Base-by-base conservation (phyloP, 345 rosid species). In the Toxicodendron radicans region DNA sequence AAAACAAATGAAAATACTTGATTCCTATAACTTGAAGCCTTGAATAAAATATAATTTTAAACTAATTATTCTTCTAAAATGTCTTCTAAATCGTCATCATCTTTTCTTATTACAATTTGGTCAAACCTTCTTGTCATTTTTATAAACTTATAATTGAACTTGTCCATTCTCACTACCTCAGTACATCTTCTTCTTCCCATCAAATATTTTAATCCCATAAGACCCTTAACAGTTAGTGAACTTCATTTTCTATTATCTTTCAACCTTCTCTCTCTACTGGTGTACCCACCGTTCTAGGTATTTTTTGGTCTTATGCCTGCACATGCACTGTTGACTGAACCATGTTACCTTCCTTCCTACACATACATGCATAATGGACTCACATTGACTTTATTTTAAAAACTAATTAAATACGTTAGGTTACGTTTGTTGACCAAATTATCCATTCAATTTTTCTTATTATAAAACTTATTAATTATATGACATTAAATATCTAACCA, bases 301-400 rank as follows among this genome's bases (percentile, higher is more conserved):
- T 38, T 60, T 68, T 58, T 75, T 69, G 75, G 67, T 59, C 69
- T 74, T 49, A 78, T 56, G 51, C 32, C 64, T 38, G 84, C 94
- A 90, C 97, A 92, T 88, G 92, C 82, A 53, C 32, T 83, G 84
- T 86, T 87, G 90, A 86, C 91, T 74, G 81, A 60, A 83, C 77
- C 90, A 89, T 87, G 91, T 86, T 87, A 90, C 93, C 81, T 82
- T 84, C n/a, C n/a, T n/a, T n/a, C 87, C 81, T 79, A 80, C 74
- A 73, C 83, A 86, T 83, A 85, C 86, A 77, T 77, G 81, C 84
- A 86, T 76, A 78, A 78, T 85, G 78, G 79, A 59, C 79, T 76
- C 80, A 60, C 75, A 74, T 85, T 83, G 90, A 89, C 91, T 85
- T 83, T 70, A 48, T 62, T 3, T 72, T 46, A 64, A 76, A 62